Base-by-base conservation (phyloP, 257 asterid species). In the Capsicum rhomboideum region DNA sequence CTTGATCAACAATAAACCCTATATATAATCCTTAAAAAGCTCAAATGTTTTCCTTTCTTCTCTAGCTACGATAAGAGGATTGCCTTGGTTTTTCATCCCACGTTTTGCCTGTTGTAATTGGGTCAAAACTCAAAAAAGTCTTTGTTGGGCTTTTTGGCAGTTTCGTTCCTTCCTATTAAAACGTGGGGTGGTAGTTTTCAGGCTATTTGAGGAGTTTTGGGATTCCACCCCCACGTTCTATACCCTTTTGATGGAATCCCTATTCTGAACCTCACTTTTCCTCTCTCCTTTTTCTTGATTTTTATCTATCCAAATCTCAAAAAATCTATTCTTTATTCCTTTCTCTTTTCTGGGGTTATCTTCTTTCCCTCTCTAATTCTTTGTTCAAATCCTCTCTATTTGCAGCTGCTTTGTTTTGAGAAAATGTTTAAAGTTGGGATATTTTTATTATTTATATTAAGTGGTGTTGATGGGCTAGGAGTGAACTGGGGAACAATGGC, bases 401-500 rank as follows among this genome's bases (percentile, higher is more conserved):
- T 54, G 61, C 61, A 17, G 9, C 14, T 49, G n/a, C 14, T 49
- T 49, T 16, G 20, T 63, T 16, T 67, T 31, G 49, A 67, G 49
- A 31, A 67, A 18, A 68, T 75, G 81, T 75, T 16, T 52, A 49
- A 49, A 49, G 14, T 46, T 46, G 63, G 63, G 44, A 77, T 77
- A 16, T 50, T 77, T 26, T 29, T 77, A 10, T 50, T 77, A 49
- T 50, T 77, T 77, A 14, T 34, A 34, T 34, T 49, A 17, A 49
- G 82, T 28, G 46, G 17, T 28, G 82, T 77, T 53, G 90, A 87
- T 69, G 86, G 97, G 78, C 87, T 93, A 2, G 97, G 97, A 20
- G 95, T 92, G 87, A 93, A 93, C 85, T 93, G 96, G 96, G 97
- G 97, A 1, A 93, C 97, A 5, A 92, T 92, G 97, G 97, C 97